Evolutionary conservation across 805 yeast species (phyloP), one percentile per base, ranked within the genome.

Genomic region (Zygotorulaspora chibaensis): DNA sequence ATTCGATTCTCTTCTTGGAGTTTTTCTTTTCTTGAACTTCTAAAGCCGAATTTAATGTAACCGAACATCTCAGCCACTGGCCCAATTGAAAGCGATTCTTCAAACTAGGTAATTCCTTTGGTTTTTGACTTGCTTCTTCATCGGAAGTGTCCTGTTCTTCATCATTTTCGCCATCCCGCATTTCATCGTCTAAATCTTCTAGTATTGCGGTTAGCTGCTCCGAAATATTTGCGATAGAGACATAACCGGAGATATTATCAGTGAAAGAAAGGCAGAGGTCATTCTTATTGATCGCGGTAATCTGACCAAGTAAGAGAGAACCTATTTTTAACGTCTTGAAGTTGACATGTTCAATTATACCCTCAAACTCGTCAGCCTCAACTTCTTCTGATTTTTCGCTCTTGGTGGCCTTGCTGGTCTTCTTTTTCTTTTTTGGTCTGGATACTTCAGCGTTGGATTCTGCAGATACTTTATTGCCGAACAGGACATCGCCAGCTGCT

Each of bases 401-500:
- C 38, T 13, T 41, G 52, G 57, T 51, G 7, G 65, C 57, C 23
- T 58, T 60, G 31, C 67, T 57, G 3, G 56, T 25, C 42, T 63
- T 68, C 54, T 64, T 68, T 53, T 64, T 71, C 61, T 62, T 76
- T 69, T 64, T 73, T 67, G 70, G 80, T 48, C 60, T 66, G 31
- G 70, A 66, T 43, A 61, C 60, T 33, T 62, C 62, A 5, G 47
- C 36, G 8, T 37, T 55, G 27, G 36, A 45, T 12, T 42, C 33
- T 11, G 46, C 55, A 12, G 51, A 58, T 15, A 54, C 11, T 4
- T 46, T 40, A 26, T 56, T 62, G 31, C 63, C 91, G 51, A 87
- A 86, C 40, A 90, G 70, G 34, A 87, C 93, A 68, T 93, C 99
- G 52, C 78, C 79, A 17, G 90, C 82, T 40, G 91, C 99, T 66